phyloP scores from a whole-genome alignment of 441 rosid genomes.

The Rhodomyrtus psidioides region DNA sequence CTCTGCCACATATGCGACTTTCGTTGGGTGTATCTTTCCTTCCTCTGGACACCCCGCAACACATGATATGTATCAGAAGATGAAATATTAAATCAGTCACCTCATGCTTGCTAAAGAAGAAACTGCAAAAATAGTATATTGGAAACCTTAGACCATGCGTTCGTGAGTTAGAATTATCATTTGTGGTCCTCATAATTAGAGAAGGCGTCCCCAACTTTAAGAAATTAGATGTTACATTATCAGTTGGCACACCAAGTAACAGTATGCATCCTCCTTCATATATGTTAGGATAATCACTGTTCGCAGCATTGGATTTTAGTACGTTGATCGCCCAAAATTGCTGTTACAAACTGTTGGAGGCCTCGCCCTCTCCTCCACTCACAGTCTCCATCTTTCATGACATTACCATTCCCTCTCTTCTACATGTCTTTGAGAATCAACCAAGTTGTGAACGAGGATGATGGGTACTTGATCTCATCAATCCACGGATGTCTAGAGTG shows the following conservation, averaged over 20 bases:
- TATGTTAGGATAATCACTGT: background rate
- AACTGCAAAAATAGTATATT: background rate
- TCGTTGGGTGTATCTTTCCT: slow-evolving; percentile 29
- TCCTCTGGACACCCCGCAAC: slow-evolving; percentile 45
- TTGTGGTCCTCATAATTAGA: background rate
- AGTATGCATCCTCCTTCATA: background rate
- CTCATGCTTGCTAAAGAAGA: background rate
- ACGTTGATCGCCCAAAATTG: background rate
- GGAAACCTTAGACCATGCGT: background rate
- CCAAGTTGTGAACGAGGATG: background rate
- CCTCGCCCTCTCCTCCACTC: background rate
- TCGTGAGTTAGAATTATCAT: background rate
- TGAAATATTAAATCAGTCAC: background rate
- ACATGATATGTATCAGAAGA: slow-evolving; percentile 37
- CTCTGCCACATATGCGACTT: slow-evolving; percentile 34
- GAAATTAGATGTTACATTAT: background rate
- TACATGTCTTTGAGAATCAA: background rate
- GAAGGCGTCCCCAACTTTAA: background rate
- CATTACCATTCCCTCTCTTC: background rate
- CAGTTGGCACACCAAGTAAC: background rate
- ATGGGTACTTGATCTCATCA: background rate
- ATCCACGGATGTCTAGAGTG: background rate
- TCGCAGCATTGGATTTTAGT: background rate
- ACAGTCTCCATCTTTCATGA: background rate
- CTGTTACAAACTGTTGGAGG: background rate